phyloP scores from a whole-genome alignment of 1,139 yeast species.

The Blastobotrys proliferans region DNA sequence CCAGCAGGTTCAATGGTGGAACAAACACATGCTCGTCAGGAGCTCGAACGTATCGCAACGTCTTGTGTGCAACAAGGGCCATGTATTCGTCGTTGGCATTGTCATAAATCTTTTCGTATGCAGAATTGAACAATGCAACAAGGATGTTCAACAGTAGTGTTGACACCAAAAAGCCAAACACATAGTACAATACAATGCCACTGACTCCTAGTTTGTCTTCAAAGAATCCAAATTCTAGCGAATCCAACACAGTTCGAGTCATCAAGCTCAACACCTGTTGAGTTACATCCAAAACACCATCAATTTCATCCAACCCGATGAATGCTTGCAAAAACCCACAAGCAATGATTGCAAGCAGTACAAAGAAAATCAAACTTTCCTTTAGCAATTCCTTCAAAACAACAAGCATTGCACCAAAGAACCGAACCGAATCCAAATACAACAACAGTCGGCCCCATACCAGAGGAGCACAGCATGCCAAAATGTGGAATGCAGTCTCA shows the following conservation, averaged over 20 bases:
- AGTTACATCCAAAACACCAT: constrained; percentile 77
- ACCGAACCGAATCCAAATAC: constrained; percentile 72
- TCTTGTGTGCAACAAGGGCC: constrained; percentile 81
- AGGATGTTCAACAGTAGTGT: constrained; percentile 61
- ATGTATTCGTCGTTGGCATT: constrained; percentile 82
- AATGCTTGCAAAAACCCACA: constrained; percentile 85
- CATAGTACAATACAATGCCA: constrained; percentile 70
- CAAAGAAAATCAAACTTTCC: constrained; percentile 77
- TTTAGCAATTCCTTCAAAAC: constrained; percentile 83
- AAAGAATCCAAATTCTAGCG: constrained; percentile 67
- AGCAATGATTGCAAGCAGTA: constrained; percentile 63
- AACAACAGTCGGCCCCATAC: constrained; percentile 80
- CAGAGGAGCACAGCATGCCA: constrained; percentile 81
- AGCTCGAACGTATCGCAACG: constrained; percentile 77
- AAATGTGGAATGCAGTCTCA: constrained; percentile 61
- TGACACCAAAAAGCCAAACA: constrained; percentile 68
- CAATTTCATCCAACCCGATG: constrained; percentile 81
- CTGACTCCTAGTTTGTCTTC: constrained; percentile 77
- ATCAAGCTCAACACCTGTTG: constrained; percentile 58
- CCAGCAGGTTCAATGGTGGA: constrained; percentile 79
- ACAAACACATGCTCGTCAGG: constrained; percentile 84
- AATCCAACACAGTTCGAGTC: constrained; percentile 67
- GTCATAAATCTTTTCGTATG: constrained; percentile 74
- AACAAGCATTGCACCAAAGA: constrained; percentile 86
- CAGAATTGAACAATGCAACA: constrained; percentile 80